These are phyloP conservation scores for Gnaphalium uliginosum DNA, from an alignment of 129 eudicot species.

Conservation along the genomic window DNA sequence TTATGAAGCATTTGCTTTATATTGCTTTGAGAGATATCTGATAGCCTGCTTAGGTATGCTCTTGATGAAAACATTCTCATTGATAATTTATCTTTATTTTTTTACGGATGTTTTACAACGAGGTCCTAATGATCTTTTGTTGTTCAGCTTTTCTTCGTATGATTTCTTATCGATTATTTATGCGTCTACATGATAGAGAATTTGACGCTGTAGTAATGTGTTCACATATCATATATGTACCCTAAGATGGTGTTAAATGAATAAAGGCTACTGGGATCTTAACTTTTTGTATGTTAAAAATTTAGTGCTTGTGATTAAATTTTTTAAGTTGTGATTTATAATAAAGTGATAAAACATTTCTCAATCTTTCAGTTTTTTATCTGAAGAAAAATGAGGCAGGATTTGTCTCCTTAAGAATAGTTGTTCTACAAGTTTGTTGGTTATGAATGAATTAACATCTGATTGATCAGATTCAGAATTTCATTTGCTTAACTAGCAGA, in stretches of 20 bases:
- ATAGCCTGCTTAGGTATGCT: conserved; percentile 96
- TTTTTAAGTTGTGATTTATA: no score
- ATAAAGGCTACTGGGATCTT: background rate
- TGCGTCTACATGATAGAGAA: background rate
- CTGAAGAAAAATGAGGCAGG: no score
- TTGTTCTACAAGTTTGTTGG: no score
- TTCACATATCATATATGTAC: background rate
- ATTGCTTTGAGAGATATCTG: conserved; percentile 97
- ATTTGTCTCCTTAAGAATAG: no score
- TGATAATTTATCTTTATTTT: background rate
- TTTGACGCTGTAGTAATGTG: background rate
- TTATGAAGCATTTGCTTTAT: conserved; percentile 96
- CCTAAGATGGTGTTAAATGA: background rate
- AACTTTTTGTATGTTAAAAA: background rate
- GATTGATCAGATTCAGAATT: no score
- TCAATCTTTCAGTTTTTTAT: no score
- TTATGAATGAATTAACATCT: no score
- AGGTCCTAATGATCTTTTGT: background rate
- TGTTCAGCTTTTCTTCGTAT: background rate
- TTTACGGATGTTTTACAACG: background rate
- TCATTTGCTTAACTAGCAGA: no score
- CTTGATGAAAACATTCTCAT: conserved; percentile 11
- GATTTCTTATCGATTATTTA: background rate
- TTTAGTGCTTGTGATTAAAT: no score
- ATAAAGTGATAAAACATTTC: no score